Base-by-base conservation (phyloP, 2,329 filamentous ascomycete genomes). In the Trichoderma semiorbis region DNA sequence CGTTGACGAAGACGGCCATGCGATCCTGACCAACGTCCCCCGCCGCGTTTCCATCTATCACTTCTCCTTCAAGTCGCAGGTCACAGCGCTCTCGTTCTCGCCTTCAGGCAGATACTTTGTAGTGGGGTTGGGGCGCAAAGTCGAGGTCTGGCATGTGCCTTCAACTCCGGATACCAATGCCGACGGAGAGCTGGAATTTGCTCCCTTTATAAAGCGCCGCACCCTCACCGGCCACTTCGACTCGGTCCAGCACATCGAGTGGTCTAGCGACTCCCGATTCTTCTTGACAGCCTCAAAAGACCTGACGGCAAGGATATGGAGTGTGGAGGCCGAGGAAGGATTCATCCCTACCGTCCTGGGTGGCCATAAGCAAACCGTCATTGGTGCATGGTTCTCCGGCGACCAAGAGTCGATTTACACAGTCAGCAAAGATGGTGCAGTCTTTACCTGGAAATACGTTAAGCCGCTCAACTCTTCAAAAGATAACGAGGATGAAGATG, bases 341-440 rank as follows among this genome's bases (percentile, higher is more conserved):
- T 98, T 98, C 81, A 89, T 90, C 64, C 94, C 95, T 0, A 99
- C 96, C 1, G 93, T 95, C 18, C 84, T 99, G 73, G 92, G 94
- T 4, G 96, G 96, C 1, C 97, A 99, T 82, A 91, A 94, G 79
- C 94, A 98, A 81, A 91, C 89, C 18, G 93, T 99, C 3, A 87
- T 97, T 69, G 93, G 92, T n/a, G 95, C 95, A n/a, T 99, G 94
- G 90, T 99, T 99, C 79, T 97, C 95, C 0, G 91, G 92, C 73
- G 91, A 97, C 76, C 96, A 99, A 80, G 97, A 99, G 83, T 93
- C 90, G 63, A 97, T 99, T 69, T 99, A 96, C 80, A 98, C 96
- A 0, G 90, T 97, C 74, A 98, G 95, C 82, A 97, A 97, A 80
- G 97, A 99, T 80, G 97, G 96, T n/a, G 95, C 96, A 3, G 87